Evolutionary conservation across 148 eudicot species (phyloP).

Genomic region (Cornus kousa): DNA sequence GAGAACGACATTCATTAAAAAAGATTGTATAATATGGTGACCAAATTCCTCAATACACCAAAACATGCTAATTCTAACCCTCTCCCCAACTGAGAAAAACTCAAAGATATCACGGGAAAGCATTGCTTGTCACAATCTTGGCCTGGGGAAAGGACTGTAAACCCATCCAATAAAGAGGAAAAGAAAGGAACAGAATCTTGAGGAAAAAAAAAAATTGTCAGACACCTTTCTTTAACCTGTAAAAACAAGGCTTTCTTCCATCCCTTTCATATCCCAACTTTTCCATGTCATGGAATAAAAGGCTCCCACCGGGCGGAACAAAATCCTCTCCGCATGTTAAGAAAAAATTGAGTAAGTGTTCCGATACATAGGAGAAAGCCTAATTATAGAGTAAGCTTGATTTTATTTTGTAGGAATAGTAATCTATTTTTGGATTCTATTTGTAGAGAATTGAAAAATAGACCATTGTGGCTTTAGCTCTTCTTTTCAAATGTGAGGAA

Average conservation of each 20-base stretch:
- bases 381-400: no score
- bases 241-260: constrained; percentile 1
- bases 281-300: background rate
- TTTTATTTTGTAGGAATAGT: no score
- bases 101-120: constrained; percentile 37
- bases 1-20: no score
- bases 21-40: background rate
- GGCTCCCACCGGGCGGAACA: background rate
- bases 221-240: constrained; percentile 8
- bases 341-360: no score
- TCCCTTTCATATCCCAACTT: background rate
- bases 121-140: constrained; percentile 19
- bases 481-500: no score
- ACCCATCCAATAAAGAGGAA: constrained; percentile 9
- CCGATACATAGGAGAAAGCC: no score
- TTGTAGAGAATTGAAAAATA: no score
- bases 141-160: constrained; percentile 13
- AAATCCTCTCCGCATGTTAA: no score
- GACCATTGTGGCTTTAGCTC: no score
- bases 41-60: constrained; percentile 20
- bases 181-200: background rate
- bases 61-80: background rate
- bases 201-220: background rate
- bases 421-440: no score
- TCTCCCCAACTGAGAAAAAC: constrained; percentile 13